Percentiles rank a stretch among this genome's conserved stretches.
Conservation (phyloP, 495 filamentous ascomycete genomes). For the Aspergillus cavernicola region DNA sequence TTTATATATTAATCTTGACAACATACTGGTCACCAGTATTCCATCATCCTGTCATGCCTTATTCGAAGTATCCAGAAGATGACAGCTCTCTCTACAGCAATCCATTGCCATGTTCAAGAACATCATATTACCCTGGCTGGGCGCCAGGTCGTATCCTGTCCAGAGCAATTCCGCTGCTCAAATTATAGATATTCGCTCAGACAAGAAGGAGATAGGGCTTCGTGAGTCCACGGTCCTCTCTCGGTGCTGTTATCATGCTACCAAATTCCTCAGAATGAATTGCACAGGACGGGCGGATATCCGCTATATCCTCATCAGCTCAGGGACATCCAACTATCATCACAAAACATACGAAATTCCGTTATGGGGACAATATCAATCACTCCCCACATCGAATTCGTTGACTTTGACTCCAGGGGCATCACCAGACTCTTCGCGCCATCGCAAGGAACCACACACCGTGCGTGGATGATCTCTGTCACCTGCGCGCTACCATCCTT, state of each 20-base stretch:
- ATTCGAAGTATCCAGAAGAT: too few relatives aligned
- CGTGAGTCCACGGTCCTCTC: slow-evolving; percentile 12
- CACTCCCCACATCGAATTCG: slow-evolving; percentile 18
- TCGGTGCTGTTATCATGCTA: slow-evolving; percentile 19
- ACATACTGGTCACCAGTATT: too few relatives aligned
- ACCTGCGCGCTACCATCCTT: neutral
- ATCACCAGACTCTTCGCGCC: slow-evolving; percentile 23
- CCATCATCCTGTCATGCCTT: too few relatives aligned
- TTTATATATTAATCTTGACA: neutral
- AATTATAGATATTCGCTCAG: slow-evolving; percentile 12
- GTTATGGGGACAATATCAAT: slow-evolving; percentile 26
- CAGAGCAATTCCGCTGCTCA: neutral
- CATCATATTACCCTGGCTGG: neutral
- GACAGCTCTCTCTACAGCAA: too few relatives aligned
- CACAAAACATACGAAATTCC: slow-evolving; percentile 17
- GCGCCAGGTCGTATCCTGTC: neutral
- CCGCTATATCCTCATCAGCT: slow-evolving; percentile 1
- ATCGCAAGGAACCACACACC: slow-evolving; percentile 27
- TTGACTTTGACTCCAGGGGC: slow-evolving; percentile 1
- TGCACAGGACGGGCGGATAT: slow-evolving; percentile 17
- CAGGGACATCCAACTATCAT: neutral
- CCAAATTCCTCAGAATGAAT: slow-evolving; percentile 12
- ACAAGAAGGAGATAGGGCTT: slow-evolving; percentile 5
- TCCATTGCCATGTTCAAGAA: neutral
- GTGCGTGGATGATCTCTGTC: slow-evolving; percentile 20